These are phyloP conservation scores for Chaetomium fimeti DNA, from an alignment of 495 filamentous ascomycete genomes.

Conservation along the genomic window DNA sequence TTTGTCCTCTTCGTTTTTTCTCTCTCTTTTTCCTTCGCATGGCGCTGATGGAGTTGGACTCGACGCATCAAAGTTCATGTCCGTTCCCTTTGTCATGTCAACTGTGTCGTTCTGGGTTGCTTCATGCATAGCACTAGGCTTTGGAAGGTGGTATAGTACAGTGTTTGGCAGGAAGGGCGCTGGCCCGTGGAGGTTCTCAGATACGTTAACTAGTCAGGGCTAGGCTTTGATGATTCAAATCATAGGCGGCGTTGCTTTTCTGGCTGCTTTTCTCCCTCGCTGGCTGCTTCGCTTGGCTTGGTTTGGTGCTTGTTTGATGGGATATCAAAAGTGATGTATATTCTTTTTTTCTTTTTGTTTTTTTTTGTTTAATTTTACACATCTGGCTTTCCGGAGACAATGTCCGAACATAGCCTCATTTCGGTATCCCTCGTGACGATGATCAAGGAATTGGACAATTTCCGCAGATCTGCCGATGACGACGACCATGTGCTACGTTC, in stretches of 20 bases:
- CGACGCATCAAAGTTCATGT: background rate
- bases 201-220: background rate
- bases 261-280: background rate
- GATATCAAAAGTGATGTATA: slow-evolving; percentile 7
- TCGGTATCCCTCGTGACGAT: slow-evolving; percentile 1
- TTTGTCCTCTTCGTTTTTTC: background rate
- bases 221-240: background rate
- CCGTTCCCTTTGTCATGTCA: background rate
- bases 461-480: slow-evolving; percentile 9
- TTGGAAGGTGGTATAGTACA: background rate
- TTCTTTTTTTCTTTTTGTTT: background rate
- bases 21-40: background rate
- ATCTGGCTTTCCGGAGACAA: background rate
- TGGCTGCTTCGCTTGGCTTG: background rate
- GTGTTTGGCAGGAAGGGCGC: background rate
- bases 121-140: background rate
- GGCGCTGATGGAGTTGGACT: slow-evolving; percentile 6
- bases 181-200: background rate
- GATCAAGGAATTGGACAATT: background rate
- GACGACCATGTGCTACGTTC: background rate
- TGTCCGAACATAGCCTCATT: slow-evolving; percentile 3
- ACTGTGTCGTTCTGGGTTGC: background rate
- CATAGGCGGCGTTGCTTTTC: background rate
- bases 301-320: background rate
- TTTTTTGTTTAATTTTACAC: background rate